Evolutionary conservation across 2,329 filamentous ascomycete genomes (phyloP), one percentile per base, ranked within the genome.

Genomic region (Fusarium buharicum): DNA sequence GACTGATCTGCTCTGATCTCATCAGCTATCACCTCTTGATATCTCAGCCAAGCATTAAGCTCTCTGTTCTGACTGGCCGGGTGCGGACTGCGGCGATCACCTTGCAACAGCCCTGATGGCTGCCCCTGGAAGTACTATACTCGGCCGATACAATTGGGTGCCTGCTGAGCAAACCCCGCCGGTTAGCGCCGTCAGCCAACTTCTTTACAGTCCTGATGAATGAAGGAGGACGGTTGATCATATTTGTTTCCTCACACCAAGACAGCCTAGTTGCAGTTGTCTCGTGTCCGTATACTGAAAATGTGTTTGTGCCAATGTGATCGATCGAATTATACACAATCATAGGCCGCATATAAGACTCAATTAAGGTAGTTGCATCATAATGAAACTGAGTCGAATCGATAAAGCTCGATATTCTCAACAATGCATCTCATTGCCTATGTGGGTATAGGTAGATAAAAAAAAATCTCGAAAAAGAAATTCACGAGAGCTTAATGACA

Each of bases 11-110:
- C 41, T 49, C 50, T 55, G 37, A 48, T 50, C 48, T 47, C 33
- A 50, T 49, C 51, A 54, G 47, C 56, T 43, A 37, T 39, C 41
- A 58, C 44, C 50, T 61, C 50, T 39, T 61, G 34, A 48, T 47
- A 49, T 41, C 41, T 48, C 38, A 31, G 46, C 45, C 62, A 65
- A 59, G 39, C 30, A 31, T 17, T 31, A 38, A 37, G 20, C 22
- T 39, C 53, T 54, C 45, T 39, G 27, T 50, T 41, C 58, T 63
- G 37, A 59, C 41, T 65, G 62, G 62, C 62, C 58, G 52, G 62
- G 55, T 66, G 48, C 46, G 49, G 62, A 62, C 57, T 41, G 30
- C 45, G 57, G 22, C 37, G 52, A 66, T 62, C 57, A 50, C 33
- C 44, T 56, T 46, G 41, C 56, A 57, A 48, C 53, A 52, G 31